phyloP scores from a whole-genome alignment of 495 filamentous ascomycete genomes.

The Aspergillus nidulans region DNA sequence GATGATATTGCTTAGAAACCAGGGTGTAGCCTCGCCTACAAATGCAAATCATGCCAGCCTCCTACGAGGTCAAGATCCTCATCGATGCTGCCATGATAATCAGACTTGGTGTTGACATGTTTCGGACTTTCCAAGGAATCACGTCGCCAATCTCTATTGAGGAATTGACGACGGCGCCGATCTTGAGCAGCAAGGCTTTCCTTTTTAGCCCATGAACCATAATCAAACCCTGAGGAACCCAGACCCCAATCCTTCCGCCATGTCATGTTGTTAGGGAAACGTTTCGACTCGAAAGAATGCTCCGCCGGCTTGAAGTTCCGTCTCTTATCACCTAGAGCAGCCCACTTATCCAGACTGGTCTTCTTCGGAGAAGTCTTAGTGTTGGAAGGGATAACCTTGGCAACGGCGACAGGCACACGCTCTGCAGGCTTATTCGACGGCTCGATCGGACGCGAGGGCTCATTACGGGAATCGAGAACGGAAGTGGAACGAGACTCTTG shows the following conservation, averaged over 20 bases:
- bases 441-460: conserved; percentile 20
- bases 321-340: conserved; percentile 73
- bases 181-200: conserved; percentile 34
- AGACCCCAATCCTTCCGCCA: conserved; percentile 52
- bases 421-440: conserved; percentile 46
- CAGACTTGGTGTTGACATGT: conserved; percentile 22
- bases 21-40: too few relatives aligned
- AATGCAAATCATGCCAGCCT: conserved; percentile 67
- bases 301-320: conserved; percentile 56
- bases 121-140: conserved; percentile 36
- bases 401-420: conserved; percentile 56
- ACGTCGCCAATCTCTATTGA: conserved; percentile 64
- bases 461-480: conserved; percentile 41
- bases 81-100: conserved; percentile 55
- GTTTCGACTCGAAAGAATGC: conserved; percentile 36
- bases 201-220: conserved; percentile 46
- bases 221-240: conserved; percentile 50
- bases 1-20: too few relatives aligned
- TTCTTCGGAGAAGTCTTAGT: conserved; percentile 53
- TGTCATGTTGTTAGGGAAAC: conserved; percentile 34
- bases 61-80: conserved; percentile 87
- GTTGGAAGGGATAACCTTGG: conserved; percentile 52
- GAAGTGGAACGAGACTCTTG: conserved; percentile 48
- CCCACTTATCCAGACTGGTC: conserved; percentile 76
- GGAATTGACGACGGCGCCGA: conserved; percentile 35